These are phyloP conservation scores for Persicaria tinctoria DNA, from an alignment of 148 eudicot genomes.

Conservation along the genomic window DNA sequence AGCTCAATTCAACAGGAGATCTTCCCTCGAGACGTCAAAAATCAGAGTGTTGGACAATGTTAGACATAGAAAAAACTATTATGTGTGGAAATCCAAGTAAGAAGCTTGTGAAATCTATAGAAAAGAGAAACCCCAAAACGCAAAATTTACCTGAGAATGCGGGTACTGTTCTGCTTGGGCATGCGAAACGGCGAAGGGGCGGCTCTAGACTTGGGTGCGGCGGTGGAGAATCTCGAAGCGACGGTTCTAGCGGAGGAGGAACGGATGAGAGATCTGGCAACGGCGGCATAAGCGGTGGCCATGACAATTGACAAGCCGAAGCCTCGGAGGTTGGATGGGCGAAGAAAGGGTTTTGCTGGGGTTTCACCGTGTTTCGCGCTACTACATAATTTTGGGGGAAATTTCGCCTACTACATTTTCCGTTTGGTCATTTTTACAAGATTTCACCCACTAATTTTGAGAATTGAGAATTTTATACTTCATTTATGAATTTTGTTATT, in stretches of 20 bases:
- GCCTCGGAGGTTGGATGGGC: not conserved
- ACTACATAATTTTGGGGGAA: no score
- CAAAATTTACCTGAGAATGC: slow-evolving; percentile 53
- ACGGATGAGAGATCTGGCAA: slow-evolving; percentile 53
- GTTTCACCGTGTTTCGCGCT: not conserved
- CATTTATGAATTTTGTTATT: no score
- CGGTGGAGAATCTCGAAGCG: slow-evolving; percentile 27
- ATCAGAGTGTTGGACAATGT: not conserved
- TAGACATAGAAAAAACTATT: not conserved
- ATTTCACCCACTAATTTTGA: no score
- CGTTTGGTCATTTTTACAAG: no score
- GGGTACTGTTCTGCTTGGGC: slow-evolving; percentile 41
- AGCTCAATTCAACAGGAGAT: slow-evolving; percentile 71
- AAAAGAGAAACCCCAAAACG: not conserved
- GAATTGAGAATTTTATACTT: no score
- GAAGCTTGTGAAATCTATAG: not conserved
- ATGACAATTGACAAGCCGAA: slow-evolving; percentile 11
- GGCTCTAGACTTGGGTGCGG: slow-evolving; percentile 40
- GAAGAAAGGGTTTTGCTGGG: not conserved
- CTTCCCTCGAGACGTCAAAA: slow-evolving; percentile 19
- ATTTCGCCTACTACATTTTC: no score
- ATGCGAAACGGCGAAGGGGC: slow-evolving; percentile 37
- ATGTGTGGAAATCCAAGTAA: not conserved
- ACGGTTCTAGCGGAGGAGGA: slow-evolving; percentile 27
- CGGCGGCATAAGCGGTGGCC: slow-evolving; percentile 29